Conservation (phyloP, 73 alveolate species). For the Tetrahymena elliotti region DNA sequence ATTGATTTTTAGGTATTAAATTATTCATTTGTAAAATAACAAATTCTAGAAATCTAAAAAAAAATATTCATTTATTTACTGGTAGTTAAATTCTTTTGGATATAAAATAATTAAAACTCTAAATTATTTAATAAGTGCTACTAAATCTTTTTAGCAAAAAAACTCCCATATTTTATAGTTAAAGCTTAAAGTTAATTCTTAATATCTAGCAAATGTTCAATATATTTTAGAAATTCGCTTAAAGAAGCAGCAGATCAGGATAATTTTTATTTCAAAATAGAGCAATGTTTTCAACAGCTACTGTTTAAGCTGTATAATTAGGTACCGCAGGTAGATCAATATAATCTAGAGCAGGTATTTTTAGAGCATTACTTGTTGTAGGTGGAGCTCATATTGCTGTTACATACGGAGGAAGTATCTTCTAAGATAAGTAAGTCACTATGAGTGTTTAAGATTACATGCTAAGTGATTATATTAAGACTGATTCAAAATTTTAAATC, state of each 20-base stretch:
- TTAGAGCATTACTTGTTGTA: constrained; percentile 23
- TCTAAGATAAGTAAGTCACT: constrained; percentile 26
- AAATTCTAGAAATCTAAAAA: background rate
- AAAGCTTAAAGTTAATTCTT: background rate
- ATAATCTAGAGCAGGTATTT: constrained; percentile 22
- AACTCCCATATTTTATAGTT: background rate
- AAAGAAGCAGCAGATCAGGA: background rate
- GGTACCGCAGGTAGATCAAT: background rate
- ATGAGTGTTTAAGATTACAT: constrained; percentile 35
- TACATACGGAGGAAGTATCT: constrained; percentile 1
- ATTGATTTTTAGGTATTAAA: background rate
- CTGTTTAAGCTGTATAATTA: background rate
- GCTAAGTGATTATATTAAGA: constrained; percentile 5
- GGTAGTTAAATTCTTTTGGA: background rate
- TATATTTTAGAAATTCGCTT: background rate
- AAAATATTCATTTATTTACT: background rate
- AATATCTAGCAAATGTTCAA: background rate
- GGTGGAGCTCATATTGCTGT: constrained; percentile 31
- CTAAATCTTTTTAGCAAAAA: background rate
- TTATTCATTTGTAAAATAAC: background rate
- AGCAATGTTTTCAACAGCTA: background rate
- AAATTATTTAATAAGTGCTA: background rate
- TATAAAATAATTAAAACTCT: background rate
- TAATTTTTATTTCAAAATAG: background rate
- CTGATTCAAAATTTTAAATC: constrained; percentile 4